Percentiles rank a stretch among this genome's conserved stretches.
These are phyloP conservation scores for Hyaloscypha bicolor DNA, from an alignment of 495 filamentous ascomycete genomes.

Conservation along the genomic window DNA sequence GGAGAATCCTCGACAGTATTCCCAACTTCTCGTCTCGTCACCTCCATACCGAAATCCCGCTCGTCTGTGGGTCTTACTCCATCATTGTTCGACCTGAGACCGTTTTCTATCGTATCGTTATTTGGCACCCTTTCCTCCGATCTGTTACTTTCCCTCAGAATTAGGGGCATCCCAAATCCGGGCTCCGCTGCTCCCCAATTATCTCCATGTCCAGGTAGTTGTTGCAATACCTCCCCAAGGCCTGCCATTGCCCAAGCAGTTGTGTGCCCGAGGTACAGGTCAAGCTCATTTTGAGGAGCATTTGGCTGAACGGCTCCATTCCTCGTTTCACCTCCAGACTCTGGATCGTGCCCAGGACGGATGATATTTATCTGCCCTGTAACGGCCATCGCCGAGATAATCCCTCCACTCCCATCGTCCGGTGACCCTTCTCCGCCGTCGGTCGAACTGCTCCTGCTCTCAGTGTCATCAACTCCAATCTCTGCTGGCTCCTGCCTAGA, in stretches of 20 bases:
- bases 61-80: background rate
- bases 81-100: background rate
- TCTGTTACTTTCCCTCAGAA: background rate
- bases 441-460: background rate
- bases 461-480: background rate
- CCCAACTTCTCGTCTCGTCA: no score
- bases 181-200: background rate
- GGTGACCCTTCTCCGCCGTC: background rate
- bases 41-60: background rate
- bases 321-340: background rate
- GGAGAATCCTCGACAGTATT: no score
- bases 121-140: background rate
- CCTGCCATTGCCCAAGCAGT: background rate
- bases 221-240: background rate
- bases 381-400: background rate
- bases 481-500: background rate
- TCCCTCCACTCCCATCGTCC: background rate
- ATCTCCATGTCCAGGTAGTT: background rate
- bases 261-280: background rate
- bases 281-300: background rate
- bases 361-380: background rate
- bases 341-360: background rate
- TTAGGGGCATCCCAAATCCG: background rate
- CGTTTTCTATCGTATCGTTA: background rate
- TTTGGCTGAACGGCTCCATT: background rate